These are phyloP conservation scores for Curvularia verruculosa DNA, from an alignment of 2,329 filamentous ascomycete genomes.

Conservation along the genomic window DNA sequence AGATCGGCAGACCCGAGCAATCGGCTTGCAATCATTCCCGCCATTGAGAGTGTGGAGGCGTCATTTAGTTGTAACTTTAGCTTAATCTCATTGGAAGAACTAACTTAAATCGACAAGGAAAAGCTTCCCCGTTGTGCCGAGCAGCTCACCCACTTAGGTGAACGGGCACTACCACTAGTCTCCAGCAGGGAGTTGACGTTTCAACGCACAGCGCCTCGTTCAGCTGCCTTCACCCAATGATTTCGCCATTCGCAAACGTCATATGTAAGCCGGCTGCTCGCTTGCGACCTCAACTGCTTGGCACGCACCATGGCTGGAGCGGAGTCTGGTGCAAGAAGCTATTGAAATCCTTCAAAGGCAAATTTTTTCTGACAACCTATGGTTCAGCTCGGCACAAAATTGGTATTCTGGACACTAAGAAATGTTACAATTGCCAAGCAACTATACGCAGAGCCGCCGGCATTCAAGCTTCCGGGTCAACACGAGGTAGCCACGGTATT, in stretches of 20 bases:
- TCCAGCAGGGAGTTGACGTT: neutral
- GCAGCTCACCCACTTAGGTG: neutral
- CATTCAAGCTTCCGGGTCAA: conserved; percentile 22
- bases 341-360: conserved; percentile 1
- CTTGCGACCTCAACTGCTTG: conserved; percentile 1
- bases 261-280: conserved; percentile 1
- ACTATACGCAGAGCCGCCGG: conserved; percentile 25
- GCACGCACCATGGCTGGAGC: neutral
- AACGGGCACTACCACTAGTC: conserved; percentile 1
- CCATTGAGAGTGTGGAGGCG: neutral
- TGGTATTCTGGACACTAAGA: neutral
- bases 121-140: neutral
- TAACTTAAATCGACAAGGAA: neutral
- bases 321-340: conserved; percentile 3
- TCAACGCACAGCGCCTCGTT: neutral
- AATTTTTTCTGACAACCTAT: neutral
- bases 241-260: neutral
- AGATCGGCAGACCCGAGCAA: neutral
- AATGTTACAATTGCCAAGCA: neutral
- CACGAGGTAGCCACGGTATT: conserved; percentile 9
- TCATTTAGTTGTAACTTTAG: neutral
- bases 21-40: neutral
- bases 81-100: neutral
- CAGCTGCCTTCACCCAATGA: neutral
- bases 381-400: conserved; percentile 2